These are phyloP conservation scores for Crithidia thermophila DNA, from an alignment of 208 protist genomes.

Conservation along the genomic window DNA sequence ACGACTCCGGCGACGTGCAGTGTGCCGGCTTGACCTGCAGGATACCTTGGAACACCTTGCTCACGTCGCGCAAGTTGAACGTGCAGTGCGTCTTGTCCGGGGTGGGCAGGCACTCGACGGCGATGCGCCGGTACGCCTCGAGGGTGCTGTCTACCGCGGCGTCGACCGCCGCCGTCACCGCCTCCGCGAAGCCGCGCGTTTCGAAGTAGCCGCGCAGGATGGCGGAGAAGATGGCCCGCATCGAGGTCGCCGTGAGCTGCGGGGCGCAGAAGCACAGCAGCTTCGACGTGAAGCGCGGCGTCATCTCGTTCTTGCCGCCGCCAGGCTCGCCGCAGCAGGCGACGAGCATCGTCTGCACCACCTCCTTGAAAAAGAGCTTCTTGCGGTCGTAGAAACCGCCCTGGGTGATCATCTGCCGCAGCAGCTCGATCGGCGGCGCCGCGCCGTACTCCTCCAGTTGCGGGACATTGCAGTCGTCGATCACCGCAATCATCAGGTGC, in stretches of 20 bases:
- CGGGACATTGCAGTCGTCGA: conserved; percentile 97
- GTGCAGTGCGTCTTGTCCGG: conserved; percentile 98
- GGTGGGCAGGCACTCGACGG: conserved; percentile 94
- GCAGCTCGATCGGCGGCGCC: conserved; percentile 94
- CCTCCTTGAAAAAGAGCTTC: conserved; percentile 92
- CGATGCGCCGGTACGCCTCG: conserved; percentile 93
- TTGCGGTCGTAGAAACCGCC: conserved; percentile 93
- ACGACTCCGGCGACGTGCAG: conserved; percentile 42
- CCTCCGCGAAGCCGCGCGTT: conserved; percentile 38
- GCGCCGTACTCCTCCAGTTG: conserved; percentile 94
- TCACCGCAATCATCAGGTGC: conserved; percentile 88
- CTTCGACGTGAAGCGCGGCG: conserved; percentile 88
- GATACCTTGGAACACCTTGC: conserved; percentile 97
- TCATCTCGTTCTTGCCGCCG: conserved; percentile 95
- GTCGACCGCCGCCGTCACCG: conserved; percentile 49
- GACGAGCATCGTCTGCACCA: conserved; percentile 90
- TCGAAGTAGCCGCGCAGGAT: conserved; percentile 92
- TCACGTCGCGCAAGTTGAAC: conserved; percentile 98
- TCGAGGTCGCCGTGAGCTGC: conserved; percentile 82
- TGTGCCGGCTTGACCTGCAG: conserved; percentile 83
- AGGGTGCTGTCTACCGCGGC: conserved; percentile 93
- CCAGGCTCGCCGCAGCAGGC: conserved; percentile 94
- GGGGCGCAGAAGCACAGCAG: conserved; percentile 93
- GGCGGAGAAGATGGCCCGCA: conserved; percentile 94
- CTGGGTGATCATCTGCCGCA: conserved; percentile 93